phyloP scores from a whole-genome alignment of 495 filamentous ascomycete genomes.

The Xylaria flabelliformis region DNA sequence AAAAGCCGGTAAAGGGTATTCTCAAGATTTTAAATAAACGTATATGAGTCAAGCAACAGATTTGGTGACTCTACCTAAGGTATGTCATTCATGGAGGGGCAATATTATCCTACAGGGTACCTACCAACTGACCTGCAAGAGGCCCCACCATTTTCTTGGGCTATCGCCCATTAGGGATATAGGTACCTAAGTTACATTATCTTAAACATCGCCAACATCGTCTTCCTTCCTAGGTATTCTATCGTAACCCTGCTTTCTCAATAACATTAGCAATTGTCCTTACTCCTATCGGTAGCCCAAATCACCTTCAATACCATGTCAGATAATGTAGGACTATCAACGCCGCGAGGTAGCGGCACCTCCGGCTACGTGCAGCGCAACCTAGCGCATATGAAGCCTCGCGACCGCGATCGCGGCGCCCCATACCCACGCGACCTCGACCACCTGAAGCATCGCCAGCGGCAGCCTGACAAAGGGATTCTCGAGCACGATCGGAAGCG shows the following conservation, averaged over 20 bases:
- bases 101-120: neutral
- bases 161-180: neutral
- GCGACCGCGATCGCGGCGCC: constrained; percentile 59
- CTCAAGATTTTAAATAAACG: neutral
- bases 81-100: constrained; percentile 9
- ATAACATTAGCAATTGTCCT: neutral
- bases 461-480: constrained; percentile 88
- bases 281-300: neutral
- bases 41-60: constrained; percentile 13
- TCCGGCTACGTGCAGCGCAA: constrained; percentile 98
- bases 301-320: constrained; percentile 66
- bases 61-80: neutral
- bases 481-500: constrained; percentile 91
- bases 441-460: constrained; percentile 69
- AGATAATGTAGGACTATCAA: constrained; percentile 96
- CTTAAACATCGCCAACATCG: neutral
- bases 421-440: constrained; percentile 71
- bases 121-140: neutral
- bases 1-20: neutral
- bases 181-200: neutral
- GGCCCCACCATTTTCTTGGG: neutral
- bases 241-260: neutral
- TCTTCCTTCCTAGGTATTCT: neutral
- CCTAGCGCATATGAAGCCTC: constrained; percentile 82
- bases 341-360: constrained; percentile 92